A percentile compares a stretch with the other conserved stretches of the same genome.
Conservation (phyloP, 139 green algal genomes). For the Chlorella vulgaris region DNA sequence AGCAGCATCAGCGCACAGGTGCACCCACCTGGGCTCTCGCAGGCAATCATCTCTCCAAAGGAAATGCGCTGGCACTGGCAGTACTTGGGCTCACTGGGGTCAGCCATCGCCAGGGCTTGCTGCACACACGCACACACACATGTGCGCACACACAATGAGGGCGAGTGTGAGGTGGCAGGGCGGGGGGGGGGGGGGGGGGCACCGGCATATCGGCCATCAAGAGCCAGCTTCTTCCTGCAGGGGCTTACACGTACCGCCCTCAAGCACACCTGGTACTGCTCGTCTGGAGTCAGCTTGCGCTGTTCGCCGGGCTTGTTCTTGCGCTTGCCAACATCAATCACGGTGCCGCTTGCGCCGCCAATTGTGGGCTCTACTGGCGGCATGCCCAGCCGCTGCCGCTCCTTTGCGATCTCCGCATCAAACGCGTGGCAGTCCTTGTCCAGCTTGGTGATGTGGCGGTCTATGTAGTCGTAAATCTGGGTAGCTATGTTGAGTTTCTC, state of each 20-base stretch:
- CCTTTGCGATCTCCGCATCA: slow-evolving; percentile 63
- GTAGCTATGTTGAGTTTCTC: slow-evolving; percentile 50
- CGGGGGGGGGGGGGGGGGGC: too few relatives aligned
- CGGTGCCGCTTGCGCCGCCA: slow-evolving; percentile 7
- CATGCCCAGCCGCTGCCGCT: slow-evolving; percentile 62
- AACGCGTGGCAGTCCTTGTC: slow-evolving; percentile 73
- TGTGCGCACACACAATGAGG: background rate
- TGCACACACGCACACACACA: background rate
- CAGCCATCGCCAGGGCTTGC: slow-evolving; percentile 19
- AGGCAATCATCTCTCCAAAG: slow-evolving; percentile 86
- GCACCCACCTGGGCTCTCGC: slow-evolving; percentile 71
- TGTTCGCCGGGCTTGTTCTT: slow-evolving; percentile 27
- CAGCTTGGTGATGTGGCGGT: slow-evolving; percentile 76
- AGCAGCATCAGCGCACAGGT: too few relatives aligned
- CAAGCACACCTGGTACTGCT: slow-evolving; percentile 40
- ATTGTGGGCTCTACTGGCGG: slow-evolving; percentile 47
- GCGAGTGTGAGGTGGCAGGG: background rate
- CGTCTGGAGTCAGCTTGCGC: slow-evolving; percentile 17
- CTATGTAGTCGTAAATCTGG: slow-evolving; percentile 85
- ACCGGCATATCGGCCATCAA: too few relatives aligned
- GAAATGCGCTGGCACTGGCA: slow-evolving; percentile 82
- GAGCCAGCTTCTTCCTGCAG: background rate
- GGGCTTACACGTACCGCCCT: too few relatives aligned
- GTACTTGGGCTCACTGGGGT: slow-evolving; percentile 60
- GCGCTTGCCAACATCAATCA: slow-evolving; percentile 23